Evolutionary conservation across 2,329 filamentous ascomycete species (phyloP).

Genomic region (Acrocalymma vagum): DNA sequence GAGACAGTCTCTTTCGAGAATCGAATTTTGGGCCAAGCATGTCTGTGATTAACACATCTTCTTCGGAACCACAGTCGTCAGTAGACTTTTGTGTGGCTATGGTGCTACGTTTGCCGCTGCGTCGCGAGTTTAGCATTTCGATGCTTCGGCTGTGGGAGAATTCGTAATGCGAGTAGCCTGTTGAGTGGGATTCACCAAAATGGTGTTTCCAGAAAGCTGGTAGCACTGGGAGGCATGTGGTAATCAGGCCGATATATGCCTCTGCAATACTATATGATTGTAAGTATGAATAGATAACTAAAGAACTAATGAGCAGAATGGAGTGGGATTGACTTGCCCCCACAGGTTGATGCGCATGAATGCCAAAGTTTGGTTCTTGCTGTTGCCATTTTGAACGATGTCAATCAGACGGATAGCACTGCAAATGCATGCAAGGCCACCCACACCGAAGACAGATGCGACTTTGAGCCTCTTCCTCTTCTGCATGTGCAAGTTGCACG

Average conservation of each 20-base stretch:
- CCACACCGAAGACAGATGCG: slow-evolving; percentile 47
- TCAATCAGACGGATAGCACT: slow-evolving; percentile 49
- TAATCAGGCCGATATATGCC: slow-evolving; percentile 20
- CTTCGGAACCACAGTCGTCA: slow-evolving; percentile 6
- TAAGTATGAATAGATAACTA: slow-evolving; percentile 1
- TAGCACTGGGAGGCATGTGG: slow-evolving; percentile 17
- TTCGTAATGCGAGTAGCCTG: slow-evolving; percentile 2
- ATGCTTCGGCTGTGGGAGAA: slow-evolving; percentile 5
- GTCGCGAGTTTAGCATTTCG: slow-evolving; percentile 4
- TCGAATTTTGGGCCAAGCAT: background rate
- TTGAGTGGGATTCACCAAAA: background rate
- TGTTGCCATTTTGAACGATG: slow-evolving; percentile 40
- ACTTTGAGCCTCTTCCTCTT: slow-evolving; percentile 47
- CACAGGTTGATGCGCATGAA: slow-evolving; percentile 49
- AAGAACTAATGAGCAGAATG: background rate
- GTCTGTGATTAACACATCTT: slow-evolving; percentile 10
- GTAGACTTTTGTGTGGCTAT: background rate
- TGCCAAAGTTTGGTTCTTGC: slow-evolving; percentile 42
- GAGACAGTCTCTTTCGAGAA: background rate
- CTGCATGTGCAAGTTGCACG: slow-evolving; percentile 50
- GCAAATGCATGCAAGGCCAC: slow-evolving; percentile 49
- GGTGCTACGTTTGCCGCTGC: background rate
- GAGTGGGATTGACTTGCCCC: slow-evolving; percentile 43
- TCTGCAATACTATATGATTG: slow-evolving; percentile 15
- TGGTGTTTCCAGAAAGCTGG: slow-evolving; percentile 13